phyloP scores from a whole-genome alignment of 768 basidiomycete genomes.

The Imleria badia region DNA sequence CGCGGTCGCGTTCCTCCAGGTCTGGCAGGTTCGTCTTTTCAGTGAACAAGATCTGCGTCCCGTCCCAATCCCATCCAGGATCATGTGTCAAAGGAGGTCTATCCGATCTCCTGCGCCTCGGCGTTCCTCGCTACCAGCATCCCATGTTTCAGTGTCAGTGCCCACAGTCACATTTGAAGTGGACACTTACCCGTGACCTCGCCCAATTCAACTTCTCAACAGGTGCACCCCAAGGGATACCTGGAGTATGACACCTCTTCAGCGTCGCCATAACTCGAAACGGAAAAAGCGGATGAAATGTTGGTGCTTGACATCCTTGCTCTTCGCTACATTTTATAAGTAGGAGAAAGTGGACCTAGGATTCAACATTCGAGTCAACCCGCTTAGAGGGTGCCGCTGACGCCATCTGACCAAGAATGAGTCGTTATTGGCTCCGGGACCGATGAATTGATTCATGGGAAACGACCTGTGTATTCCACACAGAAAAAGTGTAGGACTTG shows the following conservation, averaged over 20 bases:
- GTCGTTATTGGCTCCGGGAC: slow-evolving; percentile 1
- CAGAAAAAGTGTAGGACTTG: too few relatives aligned
- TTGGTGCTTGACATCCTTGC: not conserved
- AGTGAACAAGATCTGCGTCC: slow-evolving; percentile 6
- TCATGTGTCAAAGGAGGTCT: slow-evolving; percentile 16
- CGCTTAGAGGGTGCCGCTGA: not conserved
- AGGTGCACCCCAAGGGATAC: slow-evolving; percentile 1
- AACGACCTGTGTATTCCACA: not conserved
- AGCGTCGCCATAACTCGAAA: slow-evolving; percentile 18
- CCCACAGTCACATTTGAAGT: not conserved
- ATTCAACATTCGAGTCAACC: slow-evolving; percentile 10
- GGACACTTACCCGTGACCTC: slow-evolving; percentile 14
- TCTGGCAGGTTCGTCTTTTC: not conserved
- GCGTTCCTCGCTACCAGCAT: slow-evolving; percentile 12
- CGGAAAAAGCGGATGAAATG: not conserved
- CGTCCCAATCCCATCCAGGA: slow-evolving; percentile 28
- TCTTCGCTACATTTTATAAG: slow-evolving; percentile 15
- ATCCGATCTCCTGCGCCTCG: slow-evolving; percentile 8
- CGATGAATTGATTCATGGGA: not conserved
- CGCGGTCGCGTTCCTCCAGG: not conserved
- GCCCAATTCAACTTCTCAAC: slow-evolving; percentile 8
- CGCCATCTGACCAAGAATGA: slow-evolving; percentile 14
- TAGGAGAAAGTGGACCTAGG: not conserved
- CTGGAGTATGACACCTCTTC: slow-evolving; percentile 12
- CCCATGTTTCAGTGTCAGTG: slow-evolving; percentile 4